Evolutionary conservation across 495 filamentous ascomycete genomes (phyloP), one percentile per base, ranked within the genome.

Genomic region (Elaphomyces granulatus): DNA sequence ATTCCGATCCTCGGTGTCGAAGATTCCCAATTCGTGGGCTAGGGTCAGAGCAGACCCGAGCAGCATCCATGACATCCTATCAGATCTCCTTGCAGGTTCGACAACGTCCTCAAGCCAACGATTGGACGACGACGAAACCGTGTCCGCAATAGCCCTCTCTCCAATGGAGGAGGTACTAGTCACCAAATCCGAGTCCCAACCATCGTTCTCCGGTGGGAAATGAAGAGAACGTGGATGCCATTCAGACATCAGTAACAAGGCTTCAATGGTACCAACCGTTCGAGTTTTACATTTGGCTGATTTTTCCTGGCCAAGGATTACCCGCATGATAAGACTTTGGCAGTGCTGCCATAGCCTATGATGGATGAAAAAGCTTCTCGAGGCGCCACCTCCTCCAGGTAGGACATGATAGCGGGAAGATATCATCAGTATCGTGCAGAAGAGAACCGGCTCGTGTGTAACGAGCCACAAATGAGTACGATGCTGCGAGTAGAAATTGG

Each of bases 31-130:
- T 38, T 71, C 68, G 37, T 72, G 65, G 0, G 65, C 59, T 14
- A 72, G 58, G n/a, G 67, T 68, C 8, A 71, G 45, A 0, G 63
- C 68, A 44, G 60, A 68, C 0, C 68, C 68, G 12, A 72, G 57
- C 4, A 68, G 45, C 65, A 71, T 71, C 69, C 69, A 73, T 0
- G 68, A 71, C 69, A 73, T 71, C n/a, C 67, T 63, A 44, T 73
- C 69, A 1, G 68, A 71, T 43, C 69, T 47, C 36, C 62, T 56
- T 8, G 69, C 67, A 3, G 67, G 67, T 38, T 73, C 69, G 37
- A 70, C 64, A 48, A 68, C 64, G 37, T 68, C 64, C 35, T 66
- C 61, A 3, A 68, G 40, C 57, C 60, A 64, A 32, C 61, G 46
- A 34, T 54, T 59, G 10, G 51, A 55, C 0, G 63, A 59, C 8